phyloP scores from a whole-genome alignment of 352 stramenopile genomes.

The Phytophthora brassicae region DNA sequence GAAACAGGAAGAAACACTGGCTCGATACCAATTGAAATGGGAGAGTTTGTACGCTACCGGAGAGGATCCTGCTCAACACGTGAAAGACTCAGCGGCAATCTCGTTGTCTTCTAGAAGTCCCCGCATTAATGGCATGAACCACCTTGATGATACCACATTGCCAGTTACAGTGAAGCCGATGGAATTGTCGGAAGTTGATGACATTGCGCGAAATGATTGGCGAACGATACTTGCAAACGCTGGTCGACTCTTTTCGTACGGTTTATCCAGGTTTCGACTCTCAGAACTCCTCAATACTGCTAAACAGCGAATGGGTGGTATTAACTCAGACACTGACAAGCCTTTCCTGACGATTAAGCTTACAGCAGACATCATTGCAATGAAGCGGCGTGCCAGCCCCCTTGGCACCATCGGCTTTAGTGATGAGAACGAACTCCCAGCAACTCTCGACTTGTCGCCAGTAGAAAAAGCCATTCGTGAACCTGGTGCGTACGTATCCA shows the following conservation, averaged over 20 bases:
- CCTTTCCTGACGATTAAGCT: conserved; percentile 53
- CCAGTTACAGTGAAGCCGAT: conserved; percentile 29
- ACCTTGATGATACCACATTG: conserved; percentile 1
- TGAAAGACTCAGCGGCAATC: background rate
- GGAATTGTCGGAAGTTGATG: conserved; percentile 58
- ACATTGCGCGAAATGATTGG: conserved; percentile 59
- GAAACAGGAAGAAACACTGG: conserved; percentile 35
- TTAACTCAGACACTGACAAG: conserved; percentile 4
- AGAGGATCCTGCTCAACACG: conserved; percentile 14
- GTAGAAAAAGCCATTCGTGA: conserved; percentile 55
- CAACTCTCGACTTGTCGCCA: conserved; percentile 33
- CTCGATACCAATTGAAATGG: conserved; percentile 57
- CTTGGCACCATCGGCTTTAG: conserved; percentile 34
- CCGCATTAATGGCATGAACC: conserved; percentile 2
- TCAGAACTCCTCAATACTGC: conserved; percentile 48
- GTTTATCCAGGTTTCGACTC: conserved; percentile 57
- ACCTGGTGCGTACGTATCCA: conserved; percentile 55
- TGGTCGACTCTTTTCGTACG: conserved; percentile 54
- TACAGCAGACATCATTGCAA: conserved; percentile 48
- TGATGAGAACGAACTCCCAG: conserved; percentile 26
- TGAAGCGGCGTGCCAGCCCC: conserved; percentile 55
- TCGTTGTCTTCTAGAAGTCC: conserved; percentile 13
- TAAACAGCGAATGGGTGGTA: conserved; percentile 20
- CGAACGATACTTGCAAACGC: conserved; percentile 41
- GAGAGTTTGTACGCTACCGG: conserved; percentile 50